These are phyloP conservation scores for Fusarium graminum DNA, from an alignment of 2,329 filamentous ascomycete species.

Conservation along the genomic window DNA sequence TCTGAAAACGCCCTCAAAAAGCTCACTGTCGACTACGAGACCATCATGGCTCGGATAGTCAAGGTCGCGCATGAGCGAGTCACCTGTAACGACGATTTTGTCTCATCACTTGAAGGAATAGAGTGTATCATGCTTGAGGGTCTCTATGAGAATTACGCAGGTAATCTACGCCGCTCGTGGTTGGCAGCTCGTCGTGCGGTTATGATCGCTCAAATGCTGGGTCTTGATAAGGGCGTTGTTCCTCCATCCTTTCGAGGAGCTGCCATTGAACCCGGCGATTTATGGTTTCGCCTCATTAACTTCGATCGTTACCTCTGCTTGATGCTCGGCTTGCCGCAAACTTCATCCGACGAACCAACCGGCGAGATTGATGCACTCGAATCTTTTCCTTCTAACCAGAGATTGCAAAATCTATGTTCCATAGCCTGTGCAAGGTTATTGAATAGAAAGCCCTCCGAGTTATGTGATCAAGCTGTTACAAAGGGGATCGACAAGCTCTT, in stretches of 20 bases:
- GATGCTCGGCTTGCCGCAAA: conserved; percentile 61
- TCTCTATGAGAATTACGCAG: conserved; percentile 61
- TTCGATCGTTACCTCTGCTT: conserved; percentile 63
- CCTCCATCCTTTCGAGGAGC: conserved; percentile 20
- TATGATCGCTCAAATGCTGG: conserved; percentile 59
- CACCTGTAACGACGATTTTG: conserved; percentile 61
- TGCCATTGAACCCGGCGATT: conserved; percentile 50
- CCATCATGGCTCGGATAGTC: conserved; percentile 47
- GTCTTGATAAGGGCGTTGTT: conserved; percentile 48
- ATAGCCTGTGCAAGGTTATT: conserved; percentile 60
- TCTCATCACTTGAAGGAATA: conserved; percentile 61
- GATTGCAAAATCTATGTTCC: conserved; percentile 60
- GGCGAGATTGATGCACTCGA: conserved; percentile 48
- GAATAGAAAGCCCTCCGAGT: conserved; percentile 56
- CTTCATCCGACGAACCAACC: conserved; percentile 56
- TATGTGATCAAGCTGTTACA: conserved; percentile 50
- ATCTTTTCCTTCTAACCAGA: conserved; percentile 55
- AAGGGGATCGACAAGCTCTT: conserved; percentile 62
- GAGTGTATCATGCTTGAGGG: conserved; percentile 65
- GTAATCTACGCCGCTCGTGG: conserved; percentile 62
- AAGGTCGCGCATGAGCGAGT: conserved; percentile 54
- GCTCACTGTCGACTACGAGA: conserved; percentile 27
- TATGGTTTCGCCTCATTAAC: conserved; percentile 62
- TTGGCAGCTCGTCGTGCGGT: conserved; percentile 60
- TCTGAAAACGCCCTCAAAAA: conserved; percentile 12